These are phyloP conservation scores for Talaromyces sp. DNA, from an alignment of 2,329 filamentous ascomycete genomes.

Conservation along the genomic window DNA sequence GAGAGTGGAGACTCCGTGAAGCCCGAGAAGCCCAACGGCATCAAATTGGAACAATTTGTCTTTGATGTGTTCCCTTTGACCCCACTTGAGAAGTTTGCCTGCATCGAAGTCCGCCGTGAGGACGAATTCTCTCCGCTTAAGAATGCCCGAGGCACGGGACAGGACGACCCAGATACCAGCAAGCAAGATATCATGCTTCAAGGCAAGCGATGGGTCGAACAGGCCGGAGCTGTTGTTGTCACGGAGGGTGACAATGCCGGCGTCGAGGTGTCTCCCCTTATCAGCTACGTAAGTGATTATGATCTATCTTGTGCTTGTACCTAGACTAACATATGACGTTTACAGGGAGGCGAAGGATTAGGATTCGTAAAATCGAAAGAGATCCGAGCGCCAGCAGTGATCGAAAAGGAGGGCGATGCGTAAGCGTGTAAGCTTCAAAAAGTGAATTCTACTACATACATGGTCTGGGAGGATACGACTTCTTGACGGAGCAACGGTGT, in stretches of 20 bases:
- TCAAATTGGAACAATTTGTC: slow-evolving; percentile 99
- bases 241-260: slow-evolving; percentile 63
- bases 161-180: slow-evolving; percentile 94
- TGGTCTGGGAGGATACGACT: neutral
- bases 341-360: slow-evolving; percentile 61
- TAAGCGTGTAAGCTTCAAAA: slow-evolving; percentile 14
- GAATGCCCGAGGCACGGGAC: slow-evolving; percentile 79
- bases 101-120: slow-evolving; percentile 91
- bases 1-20: slow-evolving; percentile 78
- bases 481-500: slow-evolving; percentile 24
- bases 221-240: slow-evolving; percentile 72
- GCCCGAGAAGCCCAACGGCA: slow-evolving; percentile 91
- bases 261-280: slow-evolving; percentile 85
- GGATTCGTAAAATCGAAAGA: slow-evolving; percentile 60
- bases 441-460: slow-evolving; percentile 3
- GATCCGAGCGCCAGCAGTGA: slow-evolving; percentile 63
- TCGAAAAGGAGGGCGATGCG: slow-evolving; percentile 56
- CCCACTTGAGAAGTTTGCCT: slow-evolving; percentile 83
- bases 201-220: slow-evolving; percentile 80
- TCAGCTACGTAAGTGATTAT: slow-evolving; percentile 80
- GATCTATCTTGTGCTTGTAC: neutral
- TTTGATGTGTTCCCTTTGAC: slow-evolving; percentile 97
- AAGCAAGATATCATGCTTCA: slow-evolving; percentile 85
- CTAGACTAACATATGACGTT: slow-evolving; percentile 21
- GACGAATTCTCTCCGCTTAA: slow-evolving; percentile 98